Percentiles rank a stretch among this genome's conserved stretches.
phyloP scores from a whole-genome alignment of 495 filamentous ascomycete species.

The Lentithecium fluviatile region DNA sequence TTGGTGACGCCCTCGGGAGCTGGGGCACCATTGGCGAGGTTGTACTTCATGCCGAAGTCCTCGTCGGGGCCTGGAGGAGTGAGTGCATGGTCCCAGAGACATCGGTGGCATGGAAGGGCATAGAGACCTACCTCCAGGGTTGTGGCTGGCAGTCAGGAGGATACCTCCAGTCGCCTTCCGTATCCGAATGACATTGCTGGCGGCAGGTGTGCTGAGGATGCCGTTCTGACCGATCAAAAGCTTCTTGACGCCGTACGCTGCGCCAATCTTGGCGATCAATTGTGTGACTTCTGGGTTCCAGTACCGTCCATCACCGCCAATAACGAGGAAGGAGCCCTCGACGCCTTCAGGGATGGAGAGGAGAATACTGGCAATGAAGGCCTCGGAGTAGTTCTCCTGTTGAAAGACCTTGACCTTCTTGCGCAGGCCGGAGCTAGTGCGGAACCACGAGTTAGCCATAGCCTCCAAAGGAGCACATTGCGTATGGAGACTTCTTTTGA shows the following conservation, averaged over 20 bases:
- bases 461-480: constrained; percentile 16
- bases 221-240: constrained; percentile 92
- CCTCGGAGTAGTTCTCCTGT: constrained; percentile 89
- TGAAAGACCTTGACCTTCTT: constrained; percentile 99
- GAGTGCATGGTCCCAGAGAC: not conserved
- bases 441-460: constrained; percentile 37
- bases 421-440: constrained; percentile 82
- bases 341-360: constrained; percentile 94
- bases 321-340: constrained; percentile 84
- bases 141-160: constrained; percentile 94
- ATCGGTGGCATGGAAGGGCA: not conserved
- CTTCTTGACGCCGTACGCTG: constrained; percentile 98
- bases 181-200: constrained; percentile 92
- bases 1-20: constrained; percentile 95
- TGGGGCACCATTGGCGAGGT: constrained; percentile 90
- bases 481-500: constrained; percentile 2
- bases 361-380: constrained; percentile 89
- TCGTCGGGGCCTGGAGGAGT: constrained; percentile 68
- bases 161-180: constrained; percentile 94
- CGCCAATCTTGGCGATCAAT: constrained; percentile 94
- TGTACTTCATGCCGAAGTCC: constrained; percentile 99
- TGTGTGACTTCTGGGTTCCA: constrained; percentile 96
- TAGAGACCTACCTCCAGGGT: constrained; percentile 74
- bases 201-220: constrained; percentile 93
- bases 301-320: constrained; percentile 95